These are phyloP conservation scores for Clarireedia homoeocarpa DNA, from an alignment of 2,329 filamentous ascomycete genomes.

Conservation along the genomic window DNA sequence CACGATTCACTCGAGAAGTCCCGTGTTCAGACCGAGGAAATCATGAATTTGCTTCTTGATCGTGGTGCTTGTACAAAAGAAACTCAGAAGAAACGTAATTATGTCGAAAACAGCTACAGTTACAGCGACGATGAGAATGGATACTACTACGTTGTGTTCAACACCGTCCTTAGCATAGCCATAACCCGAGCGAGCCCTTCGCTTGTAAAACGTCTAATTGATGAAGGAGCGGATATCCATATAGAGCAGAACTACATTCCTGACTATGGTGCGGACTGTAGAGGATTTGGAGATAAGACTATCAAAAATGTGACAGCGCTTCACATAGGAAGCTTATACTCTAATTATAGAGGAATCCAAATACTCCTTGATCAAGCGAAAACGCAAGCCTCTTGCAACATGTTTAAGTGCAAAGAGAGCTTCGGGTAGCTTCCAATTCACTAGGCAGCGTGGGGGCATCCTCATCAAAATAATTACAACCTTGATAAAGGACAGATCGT, in stretches of 20 bases:
- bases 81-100: too few species aligned
- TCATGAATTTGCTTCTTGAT: not conserved
- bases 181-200: not conserved
- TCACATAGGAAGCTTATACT: constrained; percentile 13
- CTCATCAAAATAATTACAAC: too few species aligned
- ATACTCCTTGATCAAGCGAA: constrained; percentile 12
- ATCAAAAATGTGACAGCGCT: constrained; percentile 10
- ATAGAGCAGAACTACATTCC: too few species aligned
- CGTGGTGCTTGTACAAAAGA: not conserved
- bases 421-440: constrained; percentile 9
- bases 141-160: not conserved
- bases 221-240: not conserved
- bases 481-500: too few species aligned
- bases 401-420: not conserved
- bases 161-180: not conserved
- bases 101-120: too few species aligned
- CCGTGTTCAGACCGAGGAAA: not conserved
- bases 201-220: not conserved
- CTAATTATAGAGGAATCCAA: constrained; percentile 11
- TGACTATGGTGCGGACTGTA: too few species aligned
- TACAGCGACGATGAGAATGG: not conserved
- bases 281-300: not conserved
- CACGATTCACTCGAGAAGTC: not conserved
- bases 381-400: constrained; percentile 11
- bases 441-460: constrained; percentile 14